Evolutionary conservation across 257 asterid genomes (phyloP).

Genomic region (Forsythia suspensa): DNA sequence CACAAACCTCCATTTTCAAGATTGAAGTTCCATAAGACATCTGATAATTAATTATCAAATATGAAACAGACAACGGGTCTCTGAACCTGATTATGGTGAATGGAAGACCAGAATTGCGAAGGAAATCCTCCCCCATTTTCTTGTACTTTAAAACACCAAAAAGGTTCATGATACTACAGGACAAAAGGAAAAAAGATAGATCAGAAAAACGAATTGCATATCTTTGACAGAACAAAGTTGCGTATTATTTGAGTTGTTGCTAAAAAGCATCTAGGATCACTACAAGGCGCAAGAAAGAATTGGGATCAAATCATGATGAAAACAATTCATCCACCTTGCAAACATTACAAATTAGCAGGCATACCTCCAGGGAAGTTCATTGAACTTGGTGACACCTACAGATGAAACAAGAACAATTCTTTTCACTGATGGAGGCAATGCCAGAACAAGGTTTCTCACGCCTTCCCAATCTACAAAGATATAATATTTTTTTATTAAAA

Average conservation of each 20-base stretch:
- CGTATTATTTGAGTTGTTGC: not conserved
- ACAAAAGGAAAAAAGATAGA: slow-evolving; percentile 18
- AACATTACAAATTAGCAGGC: slow-evolving; percentile 9
- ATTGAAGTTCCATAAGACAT: not conserved
- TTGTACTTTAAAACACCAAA: slow-evolving; percentile 94
- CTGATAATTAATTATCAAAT: slow-evolving; percentile 3
- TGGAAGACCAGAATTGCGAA: slow-evolving; percentile 82
- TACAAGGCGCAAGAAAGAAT: too few relatives aligned
- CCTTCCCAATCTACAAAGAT: slow-evolving; percentile 88
- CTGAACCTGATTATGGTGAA: slow-evolving; percentile 80
- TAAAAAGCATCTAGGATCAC: too few relatives aligned
- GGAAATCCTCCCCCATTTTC: slow-evolving; percentile 98
- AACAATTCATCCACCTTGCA: not conserved
- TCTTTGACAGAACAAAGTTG: not conserved
- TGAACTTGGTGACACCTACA: slow-evolving; percentile 84
- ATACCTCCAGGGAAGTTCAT: slow-evolving; percentile 96
- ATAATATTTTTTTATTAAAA: slow-evolving; percentile 10
- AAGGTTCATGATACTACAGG: slow-evolving; percentile 78
- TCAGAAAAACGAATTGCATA: slow-evolving; percentile 1
- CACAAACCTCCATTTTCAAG: not conserved
- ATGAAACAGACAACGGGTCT: too few relatives aligned
- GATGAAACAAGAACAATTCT: slow-evolving; percentile 90
- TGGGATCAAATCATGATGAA: not conserved
- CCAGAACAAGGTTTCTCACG: slow-evolving; percentile 77
- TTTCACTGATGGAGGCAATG: slow-evolving; percentile 69